These are phyloP conservation scores for Violaceomyces palustris DNA, from an alignment of 1,284 basidiomycete genomes.

Conservation along the genomic window DNA sequence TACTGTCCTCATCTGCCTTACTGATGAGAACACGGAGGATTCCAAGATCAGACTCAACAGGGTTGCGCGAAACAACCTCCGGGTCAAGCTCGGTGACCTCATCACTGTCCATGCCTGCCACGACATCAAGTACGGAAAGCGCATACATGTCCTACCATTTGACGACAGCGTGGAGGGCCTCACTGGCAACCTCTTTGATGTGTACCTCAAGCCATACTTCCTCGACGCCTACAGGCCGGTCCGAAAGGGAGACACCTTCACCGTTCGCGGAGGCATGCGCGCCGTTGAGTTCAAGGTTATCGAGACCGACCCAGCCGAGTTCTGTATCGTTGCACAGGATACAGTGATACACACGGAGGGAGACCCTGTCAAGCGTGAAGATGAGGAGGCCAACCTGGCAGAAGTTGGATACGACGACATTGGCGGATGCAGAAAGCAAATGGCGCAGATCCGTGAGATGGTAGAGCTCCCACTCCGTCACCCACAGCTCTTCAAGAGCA, in stretches of 20 bases:
- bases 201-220: conserved; percentile 98
- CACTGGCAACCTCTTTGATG: conserved; percentile 96
- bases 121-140: conserved; percentile 99
- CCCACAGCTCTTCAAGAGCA: conserved; percentile 98
- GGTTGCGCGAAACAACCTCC: conserved; percentile 95
- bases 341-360: conserved; percentile 97
- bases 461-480: conserved; percentile 96
- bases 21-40: conserved; percentile 92
- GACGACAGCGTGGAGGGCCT: conserved; percentile 96
- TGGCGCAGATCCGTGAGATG: conserved; percentile 98
- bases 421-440: conserved; percentile 97
- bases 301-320: conserved; percentile 83
- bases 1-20: conserved; percentile 83
- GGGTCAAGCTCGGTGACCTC: conserved; percentile 94
- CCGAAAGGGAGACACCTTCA: conserved; percentile 95
- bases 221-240: conserved; percentile 95
- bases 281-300: conserved; percentile 96
- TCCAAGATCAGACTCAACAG: conserved; percentile 96
- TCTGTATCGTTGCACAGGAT: conserved; percentile 94
- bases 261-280: conserved; percentile 74
- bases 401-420: conserved; percentile 99
- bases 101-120: conserved; percentile 91
- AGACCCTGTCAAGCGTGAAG: conserved; percentile 96
- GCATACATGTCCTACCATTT: conserved; percentile 93
- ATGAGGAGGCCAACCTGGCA: conserved; percentile 91